Evolutionary conservation across 768 basidiomycete genomes (phyloP).

Genomic region (Trametes elegans): DNA sequence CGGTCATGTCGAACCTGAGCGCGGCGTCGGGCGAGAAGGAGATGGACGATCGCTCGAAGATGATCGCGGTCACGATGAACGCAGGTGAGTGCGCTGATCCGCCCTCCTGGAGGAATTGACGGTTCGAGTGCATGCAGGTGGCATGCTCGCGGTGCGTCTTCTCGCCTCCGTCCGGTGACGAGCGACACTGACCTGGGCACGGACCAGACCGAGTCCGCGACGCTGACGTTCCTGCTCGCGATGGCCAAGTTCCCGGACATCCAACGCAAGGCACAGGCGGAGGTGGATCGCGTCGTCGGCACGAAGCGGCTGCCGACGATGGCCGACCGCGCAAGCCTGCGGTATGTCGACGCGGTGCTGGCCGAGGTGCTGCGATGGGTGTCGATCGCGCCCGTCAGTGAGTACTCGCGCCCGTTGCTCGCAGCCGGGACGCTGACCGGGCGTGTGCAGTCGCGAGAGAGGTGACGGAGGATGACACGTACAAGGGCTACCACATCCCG

Average conservation of each 20-base stretch:
- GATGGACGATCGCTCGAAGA: constrained; percentile 16
- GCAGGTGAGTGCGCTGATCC: too few relatives aligned
- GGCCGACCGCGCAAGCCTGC: constrained; percentile 16
- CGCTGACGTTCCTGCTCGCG: constrained; percentile 20
- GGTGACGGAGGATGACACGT: constrained; percentile 22
- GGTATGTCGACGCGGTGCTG: constrained; percentile 20
- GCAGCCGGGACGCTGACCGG: background rate
- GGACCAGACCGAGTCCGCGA: constrained; percentile 17
- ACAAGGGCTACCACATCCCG: constrained; percentile 30
- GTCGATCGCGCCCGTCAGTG: constrained; percentile 21
- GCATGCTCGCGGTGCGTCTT: constrained; percentile 17
- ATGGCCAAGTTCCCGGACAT: constrained; percentile 22
- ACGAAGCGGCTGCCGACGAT: constrained; percentile 18
- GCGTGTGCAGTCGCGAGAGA: constrained; percentile 10
- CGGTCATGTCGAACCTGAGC: constrained; percentile 14
- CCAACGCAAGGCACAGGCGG: constrained; percentile 22
- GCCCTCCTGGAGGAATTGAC: too few relatives aligned
- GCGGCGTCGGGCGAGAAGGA: constrained; percentile 5
- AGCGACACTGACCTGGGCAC: background rate
- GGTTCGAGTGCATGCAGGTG: too few relatives aligned
- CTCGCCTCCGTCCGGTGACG: background rate
- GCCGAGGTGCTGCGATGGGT: constrained; percentile 24
- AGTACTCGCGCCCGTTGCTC: background rate
- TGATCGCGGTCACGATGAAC: constrained; percentile 23
- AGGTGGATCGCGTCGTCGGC: constrained; percentile 18